Evolutionary conservation across 805 yeast species (phyloP).

Genomic region (Kazachstania psychrophila): DNA sequence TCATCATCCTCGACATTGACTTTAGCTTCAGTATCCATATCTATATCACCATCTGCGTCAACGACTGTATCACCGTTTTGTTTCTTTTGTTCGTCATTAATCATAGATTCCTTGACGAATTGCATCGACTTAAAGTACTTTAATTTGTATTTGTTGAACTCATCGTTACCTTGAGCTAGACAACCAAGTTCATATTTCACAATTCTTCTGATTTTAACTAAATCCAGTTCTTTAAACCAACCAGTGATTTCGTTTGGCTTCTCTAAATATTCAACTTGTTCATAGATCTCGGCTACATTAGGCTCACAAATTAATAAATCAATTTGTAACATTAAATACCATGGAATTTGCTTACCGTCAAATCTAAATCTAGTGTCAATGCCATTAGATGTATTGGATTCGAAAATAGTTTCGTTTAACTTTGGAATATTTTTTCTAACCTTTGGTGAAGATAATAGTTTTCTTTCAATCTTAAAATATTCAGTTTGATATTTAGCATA

Average conservation of each 20-base stretch:
- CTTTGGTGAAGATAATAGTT: slow-evolving; percentile 17
- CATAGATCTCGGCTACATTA: slow-evolving; percentile 40
- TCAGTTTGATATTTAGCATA: slow-evolving; percentile 74
- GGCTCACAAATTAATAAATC: slow-evolving; percentile 65
- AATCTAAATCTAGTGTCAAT: slow-evolving; percentile 48
- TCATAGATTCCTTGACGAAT: slow-evolving; percentile 33
- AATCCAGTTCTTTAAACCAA: slow-evolving; percentile 60
- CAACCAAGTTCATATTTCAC: slow-evolving; percentile 64
- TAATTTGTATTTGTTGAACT: slow-evolving; percentile 35
- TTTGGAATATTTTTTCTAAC: slow-evolving; percentile 26
- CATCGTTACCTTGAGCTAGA: slow-evolving; percentile 42
- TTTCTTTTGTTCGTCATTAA: slow-evolving; percentile 18
- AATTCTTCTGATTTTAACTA: slow-evolving; percentile 57
- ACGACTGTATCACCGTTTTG: slow-evolving; percentile 11
- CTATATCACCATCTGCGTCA: slow-evolving; percentile 24
- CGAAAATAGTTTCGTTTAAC: slow-evolving; percentile 27
- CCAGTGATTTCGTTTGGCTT: slow-evolving; percentile 40
- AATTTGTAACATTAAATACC: slow-evolving; percentile 63
- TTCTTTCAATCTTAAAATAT: slow-evolving; percentile 45
- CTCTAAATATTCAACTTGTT: slow-evolving; percentile 46
- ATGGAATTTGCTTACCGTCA: slow-evolving; percentile 62
- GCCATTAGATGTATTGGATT: slow-evolving; percentile 26
- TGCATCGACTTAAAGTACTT: slow-evolving; percentile 35
- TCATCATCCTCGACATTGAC: slow-evolving; percentile 14
- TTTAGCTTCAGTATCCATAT: slow-evolving; percentile 13